Conservation (phyloP, 129 eudicot genomes). For the Chrysanthemum lavandulifolium region DNA sequence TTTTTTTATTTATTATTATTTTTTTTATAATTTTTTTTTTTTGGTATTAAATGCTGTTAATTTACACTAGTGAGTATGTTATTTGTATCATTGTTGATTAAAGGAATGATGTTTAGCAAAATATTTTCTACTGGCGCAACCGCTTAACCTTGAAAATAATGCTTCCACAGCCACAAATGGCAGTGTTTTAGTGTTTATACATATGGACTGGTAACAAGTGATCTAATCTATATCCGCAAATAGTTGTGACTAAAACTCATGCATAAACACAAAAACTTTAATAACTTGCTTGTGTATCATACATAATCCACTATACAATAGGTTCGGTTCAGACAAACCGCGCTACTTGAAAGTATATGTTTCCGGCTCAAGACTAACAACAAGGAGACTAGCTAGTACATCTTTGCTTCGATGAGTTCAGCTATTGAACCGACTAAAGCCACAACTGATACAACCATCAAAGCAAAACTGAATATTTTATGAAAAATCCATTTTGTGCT, state of each 20-base stretch:
- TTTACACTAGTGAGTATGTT: not conserved
- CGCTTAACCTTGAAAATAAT: not conserved
- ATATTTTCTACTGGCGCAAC: not conserved
- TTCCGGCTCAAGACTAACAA: not conserved
- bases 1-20: no score
- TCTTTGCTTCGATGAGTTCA: conserved; percentile 41
- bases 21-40: no score
- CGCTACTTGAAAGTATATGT: not conserved
- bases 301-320: no score
- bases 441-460: conserved; percentile 56
- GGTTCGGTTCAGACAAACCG: not conserved
- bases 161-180: not conserved
- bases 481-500: conserved; percentile 55
- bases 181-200: no score
- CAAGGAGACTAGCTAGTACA: conserved; percentile 4
- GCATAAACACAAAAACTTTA: no score
- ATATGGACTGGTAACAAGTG: no score
- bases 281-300: no score
- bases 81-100: not conserved
- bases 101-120: not conserved
- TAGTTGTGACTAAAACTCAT: no score
- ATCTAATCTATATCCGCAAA: no score
- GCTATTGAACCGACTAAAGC: conserved; percentile 63
- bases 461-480: conserved; percentile 39
- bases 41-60: no score